Evolutionary conservation across 2,329 filamentous ascomycete species (phyloP).

Genomic region (Fusarium sp.): DNA sequence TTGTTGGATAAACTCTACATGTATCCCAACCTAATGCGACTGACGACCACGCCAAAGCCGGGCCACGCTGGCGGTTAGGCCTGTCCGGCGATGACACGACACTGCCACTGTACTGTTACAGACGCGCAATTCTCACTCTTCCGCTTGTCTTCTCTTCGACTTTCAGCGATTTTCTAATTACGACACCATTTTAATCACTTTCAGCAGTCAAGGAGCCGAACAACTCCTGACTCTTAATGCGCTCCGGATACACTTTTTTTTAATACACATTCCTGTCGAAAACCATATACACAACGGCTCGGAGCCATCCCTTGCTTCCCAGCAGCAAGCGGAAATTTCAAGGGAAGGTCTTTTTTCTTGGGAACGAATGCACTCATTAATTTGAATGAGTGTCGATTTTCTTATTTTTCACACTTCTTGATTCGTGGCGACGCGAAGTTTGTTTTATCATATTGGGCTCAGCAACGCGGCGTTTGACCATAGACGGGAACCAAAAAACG

Average conservation of each 20-base stretch:
- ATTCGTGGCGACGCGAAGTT: conserved; percentile 24
- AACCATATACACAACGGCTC: conserved; percentile 53
- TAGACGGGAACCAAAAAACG: conserved; percentile 46
- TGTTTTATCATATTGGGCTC: conserved; percentile 31
- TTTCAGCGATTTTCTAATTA: conserved; percentile 38
- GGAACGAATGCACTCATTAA: conserved; percentile 30
- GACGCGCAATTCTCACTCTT: conserved; percentile 19
- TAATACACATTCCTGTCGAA: conserved; percentile 52
- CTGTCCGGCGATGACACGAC: conserved; percentile 33
- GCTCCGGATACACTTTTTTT: conserved; percentile 49
- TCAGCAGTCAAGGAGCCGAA: conserved; percentile 33
- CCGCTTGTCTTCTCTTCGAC: conserved; percentile 36
- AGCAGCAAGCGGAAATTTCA: conserved; percentile 50
- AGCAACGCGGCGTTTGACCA: conserved; percentile 50
- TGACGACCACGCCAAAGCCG: conserved; percentile 35
- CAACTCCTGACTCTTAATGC: conserved; percentile 44
- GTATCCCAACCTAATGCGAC: conserved; percentile 29
- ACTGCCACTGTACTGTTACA: conserved; percentile 6
- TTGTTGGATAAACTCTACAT: conserved; percentile 36
- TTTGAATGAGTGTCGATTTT: conserved; percentile 24
- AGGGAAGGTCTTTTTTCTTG: conserved; percentile 34
- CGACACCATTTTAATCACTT: conserved; percentile 42
- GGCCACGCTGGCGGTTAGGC: conserved; percentile 39
- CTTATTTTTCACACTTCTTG: conserved; percentile 10
- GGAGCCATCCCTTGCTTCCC: conserved; percentile 54